phyloP scores from a whole-genome alignment of 805 yeast species.

The Schwanniomyces polymorphus region DNA sequence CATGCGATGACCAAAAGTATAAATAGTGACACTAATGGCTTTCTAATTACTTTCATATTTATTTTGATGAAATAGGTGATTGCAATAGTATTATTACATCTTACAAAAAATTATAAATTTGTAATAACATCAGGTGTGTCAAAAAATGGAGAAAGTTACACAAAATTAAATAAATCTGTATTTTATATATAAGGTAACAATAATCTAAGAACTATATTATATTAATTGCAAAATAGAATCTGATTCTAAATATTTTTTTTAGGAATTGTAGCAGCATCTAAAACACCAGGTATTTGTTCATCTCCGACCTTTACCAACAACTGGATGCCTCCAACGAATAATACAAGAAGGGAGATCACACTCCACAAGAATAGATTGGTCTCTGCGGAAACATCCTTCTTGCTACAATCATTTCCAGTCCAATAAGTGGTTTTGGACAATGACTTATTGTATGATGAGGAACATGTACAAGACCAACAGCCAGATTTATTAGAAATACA shows the following conservation, averaged over 20 bases:
- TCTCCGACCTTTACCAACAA: conserved; percentile 54
- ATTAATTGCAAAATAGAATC: not conserved
- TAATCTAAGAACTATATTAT: not conserved
- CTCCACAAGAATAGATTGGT: conserved; percentile 74
- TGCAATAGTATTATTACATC: not conserved
- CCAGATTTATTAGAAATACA: conserved; percentile 39
- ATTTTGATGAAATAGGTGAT: not conserved
- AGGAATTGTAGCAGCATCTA: conserved; percentile 55
- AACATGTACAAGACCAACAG: conserved; percentile 54
- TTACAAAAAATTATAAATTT: not conserved
- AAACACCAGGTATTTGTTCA: conserved; percentile 68
- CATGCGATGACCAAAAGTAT: conserved; percentile 22
- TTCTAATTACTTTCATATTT: conserved; percentile 22
- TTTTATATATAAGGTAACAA: not conserved
- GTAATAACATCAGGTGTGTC: not conserved
- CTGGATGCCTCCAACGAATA: conserved; percentile 52
- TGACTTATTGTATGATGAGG: conserved; percentile 41
- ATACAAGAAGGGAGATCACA: conserved; percentile 43
- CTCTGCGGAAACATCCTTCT: conserved; percentile 64
- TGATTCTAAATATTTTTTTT: conserved; percentile 27
- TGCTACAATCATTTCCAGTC: conserved; percentile 63
- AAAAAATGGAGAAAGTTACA: not conserved
- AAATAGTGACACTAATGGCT: conserved; percentile 27
- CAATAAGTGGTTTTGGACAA: conserved; percentile 50
- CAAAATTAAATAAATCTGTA: not conserved